A percentile compares a stretch with the other conserved stretches of the same genome.
These are phyloP conservation scores for Yamadazyma aaseri DNA, from an alignment of 1,139 yeast genomes.

Conservation along the genomic window DNA sequence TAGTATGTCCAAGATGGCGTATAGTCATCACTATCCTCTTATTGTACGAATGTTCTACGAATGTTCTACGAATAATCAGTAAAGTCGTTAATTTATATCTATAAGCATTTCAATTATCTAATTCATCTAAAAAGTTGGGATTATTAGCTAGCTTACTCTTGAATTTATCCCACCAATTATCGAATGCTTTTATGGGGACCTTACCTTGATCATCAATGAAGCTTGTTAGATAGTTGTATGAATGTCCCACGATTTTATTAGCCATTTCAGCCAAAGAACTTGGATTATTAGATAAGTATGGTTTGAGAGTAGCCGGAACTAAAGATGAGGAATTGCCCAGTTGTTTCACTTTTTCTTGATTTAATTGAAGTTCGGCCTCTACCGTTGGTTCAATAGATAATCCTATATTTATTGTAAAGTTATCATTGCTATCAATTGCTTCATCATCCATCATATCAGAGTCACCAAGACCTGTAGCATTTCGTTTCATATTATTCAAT, in stretches of 20 bases:
- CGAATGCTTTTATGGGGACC: conserved; percentile 86
- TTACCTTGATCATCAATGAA: conserved; percentile 75
- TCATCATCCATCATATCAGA: conserved; percentile 32
- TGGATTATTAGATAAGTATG: conserved; percentile 13
- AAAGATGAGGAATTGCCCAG: conserved; percentile 19
- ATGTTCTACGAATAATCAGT: too few species aligned
- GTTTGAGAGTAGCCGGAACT: conserved; percentile 17
- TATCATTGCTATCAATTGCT: conserved; percentile 29
- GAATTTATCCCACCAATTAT: conserved; percentile 96
- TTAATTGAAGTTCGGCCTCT: conserved; percentile 46
- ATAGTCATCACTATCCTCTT: too few species aligned
- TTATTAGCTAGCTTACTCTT: conserved; percentile 70
- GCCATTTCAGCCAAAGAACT: conserved; percentile 57
- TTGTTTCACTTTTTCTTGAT: conserved; percentile 29
- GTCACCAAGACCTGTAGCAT: conserved; percentile 19
- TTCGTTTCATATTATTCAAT: conserved; percentile 47
- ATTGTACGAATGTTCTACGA: too few species aligned
- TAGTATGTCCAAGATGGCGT: too few species aligned
- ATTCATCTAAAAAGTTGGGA: conserved; percentile 70
- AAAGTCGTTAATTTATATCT: too few species aligned
- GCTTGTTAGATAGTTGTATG: conserved; percentile 85
- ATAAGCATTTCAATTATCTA: conserved; percentile 15
- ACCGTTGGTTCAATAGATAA: conserved; percentile 79
- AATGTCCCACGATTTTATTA: conserved; percentile 84
- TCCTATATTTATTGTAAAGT: conserved; percentile 61